Evolutionary conservation across 2,329 filamentous ascomycete genomes (phyloP).

Genomic region (Calycina marina): DNA sequence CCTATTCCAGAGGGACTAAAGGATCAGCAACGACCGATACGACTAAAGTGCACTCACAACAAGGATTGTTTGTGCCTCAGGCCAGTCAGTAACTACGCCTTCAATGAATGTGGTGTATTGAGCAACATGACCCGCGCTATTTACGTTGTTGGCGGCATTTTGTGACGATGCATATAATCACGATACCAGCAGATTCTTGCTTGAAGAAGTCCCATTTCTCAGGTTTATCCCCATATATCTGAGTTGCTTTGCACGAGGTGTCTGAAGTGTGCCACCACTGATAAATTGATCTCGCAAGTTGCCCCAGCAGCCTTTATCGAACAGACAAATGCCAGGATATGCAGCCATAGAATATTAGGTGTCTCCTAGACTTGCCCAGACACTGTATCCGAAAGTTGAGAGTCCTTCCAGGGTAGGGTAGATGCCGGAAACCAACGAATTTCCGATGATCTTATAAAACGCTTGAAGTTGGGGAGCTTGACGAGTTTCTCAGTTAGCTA

Average conservation of each 20-base stretch:
- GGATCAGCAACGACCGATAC: constrained; percentile 2
- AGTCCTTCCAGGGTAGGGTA: constrained; percentile 44
- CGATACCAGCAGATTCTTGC: constrained; percentile 29
- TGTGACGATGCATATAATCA: constrained; percentile 32
- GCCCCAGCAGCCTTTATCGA: constrained; percentile 40
- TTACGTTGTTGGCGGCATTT: constrained; percentile 29
- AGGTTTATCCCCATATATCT: constrained; percentile 24
- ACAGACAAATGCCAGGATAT: constrained; percentile 42
- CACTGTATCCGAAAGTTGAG: constrained; percentile 39
- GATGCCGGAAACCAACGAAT: constrained; percentile 38
- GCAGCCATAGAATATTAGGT: constrained; percentile 43
- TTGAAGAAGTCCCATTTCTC: constrained; percentile 31
- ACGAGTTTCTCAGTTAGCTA: constrained; percentile 31
- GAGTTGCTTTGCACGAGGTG: constrained; percentile 22
- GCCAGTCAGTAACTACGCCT: constrained; percentile 32
- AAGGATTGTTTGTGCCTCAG: constrained; percentile 29
- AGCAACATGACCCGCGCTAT: constrained; percentile 25
- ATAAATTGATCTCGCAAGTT: constrained; percentile 33
- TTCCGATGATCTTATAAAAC: constrained; percentile 30
- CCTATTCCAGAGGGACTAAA: constrained; percentile 37
- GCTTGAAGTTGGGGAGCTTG: constrained; percentile 25
- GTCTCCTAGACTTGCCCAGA: constrained; percentile 40
- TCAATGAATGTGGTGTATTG: constrained; percentile 30
- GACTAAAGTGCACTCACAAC: constrained; percentile 31
- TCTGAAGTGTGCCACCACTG: constrained; percentile 45